phyloP scores from a whole-genome alignment of 2,329 filamentous ascomycete genomes.

The Chrysosporium queenslandicum region DNA sequence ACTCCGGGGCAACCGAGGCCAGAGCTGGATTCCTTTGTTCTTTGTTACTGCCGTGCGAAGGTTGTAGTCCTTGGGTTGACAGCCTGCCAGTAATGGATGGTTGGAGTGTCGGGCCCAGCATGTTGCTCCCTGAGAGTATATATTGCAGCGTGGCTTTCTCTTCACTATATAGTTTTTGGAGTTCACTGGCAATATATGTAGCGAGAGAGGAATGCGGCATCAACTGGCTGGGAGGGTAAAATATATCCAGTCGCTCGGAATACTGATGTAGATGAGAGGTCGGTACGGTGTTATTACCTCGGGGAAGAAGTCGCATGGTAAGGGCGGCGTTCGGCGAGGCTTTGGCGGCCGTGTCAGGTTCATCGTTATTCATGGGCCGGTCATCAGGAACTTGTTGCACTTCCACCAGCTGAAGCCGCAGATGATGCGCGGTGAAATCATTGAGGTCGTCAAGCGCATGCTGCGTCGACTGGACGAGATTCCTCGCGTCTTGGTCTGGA shows the following conservation, averaged over 20 bases:
- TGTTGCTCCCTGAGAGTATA: slow-evolving; percentile 51
- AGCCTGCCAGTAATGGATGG: slow-evolving; percentile 42
- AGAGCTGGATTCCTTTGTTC: slow-evolving; percentile 27
- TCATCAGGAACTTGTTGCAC: slow-evolving; percentile 17
- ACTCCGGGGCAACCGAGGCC: slow-evolving; percentile 35
- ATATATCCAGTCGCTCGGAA: slow-evolving; percentile 62
- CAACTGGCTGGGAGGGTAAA: slow-evolving; percentile 59
- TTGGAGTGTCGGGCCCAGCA: slow-evolving; percentile 19
- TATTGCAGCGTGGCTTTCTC: slow-evolving; percentile 79
- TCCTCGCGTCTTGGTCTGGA: slow-evolving; percentile 56
- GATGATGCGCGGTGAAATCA: slow-evolving; percentile 73
- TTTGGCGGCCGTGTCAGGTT: slow-evolving; percentile 9
- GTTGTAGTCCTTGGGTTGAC: slow-evolving; percentile 21
- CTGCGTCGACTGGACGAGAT: slow-evolving; percentile 70
- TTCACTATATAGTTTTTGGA: slow-evolving; percentile 71
- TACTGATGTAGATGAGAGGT: slow-evolving; percentile 59
- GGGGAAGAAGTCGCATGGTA: slow-evolving; percentile 57
- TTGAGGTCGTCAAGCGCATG: slow-evolving; percentile 77
- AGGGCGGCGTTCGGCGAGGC: slow-evolving; percentile 44
- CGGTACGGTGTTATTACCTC: slow-evolving; percentile 38
- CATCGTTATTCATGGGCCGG: slow-evolving; percentile 5
- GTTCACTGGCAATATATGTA: slow-evolving; percentile 64
- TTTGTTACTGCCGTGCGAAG: slow-evolving; percentile 23
- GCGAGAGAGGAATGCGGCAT: slow-evolving; percentile 65
- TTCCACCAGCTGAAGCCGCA: slow-evolving; percentile 57